Evolutionary conservation across 2,329 filamentous ascomycete genomes (phyloP).

Genomic region (Dryadomyces quercivorus): DNA sequence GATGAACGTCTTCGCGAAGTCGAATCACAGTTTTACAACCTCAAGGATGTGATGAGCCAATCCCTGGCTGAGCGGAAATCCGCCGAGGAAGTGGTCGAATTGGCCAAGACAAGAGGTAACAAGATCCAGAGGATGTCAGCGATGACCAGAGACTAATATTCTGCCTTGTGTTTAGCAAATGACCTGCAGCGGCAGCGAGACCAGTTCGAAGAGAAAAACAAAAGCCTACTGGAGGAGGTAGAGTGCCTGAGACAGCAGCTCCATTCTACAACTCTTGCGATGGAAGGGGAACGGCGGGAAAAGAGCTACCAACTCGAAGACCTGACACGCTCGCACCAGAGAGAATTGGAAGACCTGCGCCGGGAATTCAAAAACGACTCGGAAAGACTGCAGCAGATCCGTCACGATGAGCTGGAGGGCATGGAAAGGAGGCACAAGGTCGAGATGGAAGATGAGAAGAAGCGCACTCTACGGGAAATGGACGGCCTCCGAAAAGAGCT

Average conservation of each 20-base stretch:
- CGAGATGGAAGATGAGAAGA: slow-evolving; percentile 54
- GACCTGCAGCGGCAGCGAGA: slow-evolving; percentile 36
- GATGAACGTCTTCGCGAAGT: slow-evolving; percentile 65
- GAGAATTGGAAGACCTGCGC: slow-evolving; percentile 42
- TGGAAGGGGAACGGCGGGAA: slow-evolving; percentile 30
- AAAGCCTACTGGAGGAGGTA: slow-evolving; percentile 52
- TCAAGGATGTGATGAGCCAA: slow-evolving; percentile 61
- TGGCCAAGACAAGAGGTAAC: slow-evolving; percentile 64
- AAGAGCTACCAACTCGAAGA: slow-evolving; percentile 43
- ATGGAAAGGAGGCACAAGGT: slow-evolving; percentile 49
- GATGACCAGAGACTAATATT: neutral
- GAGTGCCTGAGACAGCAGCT: slow-evolving; percentile 33
- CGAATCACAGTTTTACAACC: slow-evolving; percentile 57
- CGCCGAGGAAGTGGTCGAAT: slow-evolving; percentile 60
- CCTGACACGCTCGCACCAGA: slow-evolving; percentile 36
- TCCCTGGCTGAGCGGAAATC: slow-evolving; percentile 55
- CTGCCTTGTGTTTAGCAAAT: slow-evolving; percentile 24
- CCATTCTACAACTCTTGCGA: slow-evolving; percentile 25
- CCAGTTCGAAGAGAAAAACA: slow-evolving; percentile 33
- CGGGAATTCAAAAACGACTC: slow-evolving; percentile 40
- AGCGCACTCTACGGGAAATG: slow-evolving; percentile 46
- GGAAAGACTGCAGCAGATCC: slow-evolving; percentile 44
- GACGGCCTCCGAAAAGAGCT: slow-evolving; percentile 47
- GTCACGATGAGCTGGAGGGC: slow-evolving; percentile 56
- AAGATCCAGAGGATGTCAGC: slow-evolving; percentile 13